Conservation (phyloP, 176 grass and related monocot species). For the Olyra latifolia region DNA sequence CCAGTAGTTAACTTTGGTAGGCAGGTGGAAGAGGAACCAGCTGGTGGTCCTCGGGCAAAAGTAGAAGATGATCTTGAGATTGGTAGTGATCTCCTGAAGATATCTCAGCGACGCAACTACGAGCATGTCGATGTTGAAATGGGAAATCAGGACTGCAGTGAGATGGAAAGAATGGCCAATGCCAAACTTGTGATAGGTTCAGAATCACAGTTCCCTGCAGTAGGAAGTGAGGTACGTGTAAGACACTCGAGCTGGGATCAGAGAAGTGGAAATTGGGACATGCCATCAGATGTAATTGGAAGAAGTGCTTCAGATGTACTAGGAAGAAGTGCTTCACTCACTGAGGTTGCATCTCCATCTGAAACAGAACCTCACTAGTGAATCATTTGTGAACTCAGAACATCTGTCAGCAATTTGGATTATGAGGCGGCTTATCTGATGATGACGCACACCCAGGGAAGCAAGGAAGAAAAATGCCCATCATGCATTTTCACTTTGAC, state of each 20-base stretch:
- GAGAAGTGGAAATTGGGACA: constrained; percentile 69
- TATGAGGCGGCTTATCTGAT: not conserved
- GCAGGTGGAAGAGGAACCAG: constrained; percentile 46
- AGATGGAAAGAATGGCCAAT: constrained; percentile 39
- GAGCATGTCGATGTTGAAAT: constrained; percentile 64
- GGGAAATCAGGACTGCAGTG: constrained; percentile 42
- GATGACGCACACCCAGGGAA: constrained; percentile 13
- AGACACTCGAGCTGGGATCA: constrained; percentile 54
- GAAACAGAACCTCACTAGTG: constrained; percentile 35
- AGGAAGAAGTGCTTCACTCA: constrained; percentile 30
- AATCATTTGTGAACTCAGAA: constrained; percentile 1
- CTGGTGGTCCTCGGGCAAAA: constrained; percentile 70
- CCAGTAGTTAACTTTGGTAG: constrained; percentile 48
- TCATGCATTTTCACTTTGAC: constrained; percentile 49
- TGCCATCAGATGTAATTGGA: constrained; percentile 50
- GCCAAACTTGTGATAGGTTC: constrained; percentile 30
- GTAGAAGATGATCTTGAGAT: constrained; percentile 96
- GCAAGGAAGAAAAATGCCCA: constrained; percentile 26
- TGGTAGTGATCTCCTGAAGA: constrained; percentile 77
- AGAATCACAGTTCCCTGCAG: constrained; percentile 34
- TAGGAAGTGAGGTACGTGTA: constrained; percentile 46
- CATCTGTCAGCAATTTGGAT: constrained; percentile 26
- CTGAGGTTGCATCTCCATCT: constrained; percentile 28
- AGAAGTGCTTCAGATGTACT: constrained; percentile 53
- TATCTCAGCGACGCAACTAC: constrained; percentile 72